Base-by-base conservation (phyloP, 352 stramenopile genomes). In the Blastocystis sp. region DNA sequence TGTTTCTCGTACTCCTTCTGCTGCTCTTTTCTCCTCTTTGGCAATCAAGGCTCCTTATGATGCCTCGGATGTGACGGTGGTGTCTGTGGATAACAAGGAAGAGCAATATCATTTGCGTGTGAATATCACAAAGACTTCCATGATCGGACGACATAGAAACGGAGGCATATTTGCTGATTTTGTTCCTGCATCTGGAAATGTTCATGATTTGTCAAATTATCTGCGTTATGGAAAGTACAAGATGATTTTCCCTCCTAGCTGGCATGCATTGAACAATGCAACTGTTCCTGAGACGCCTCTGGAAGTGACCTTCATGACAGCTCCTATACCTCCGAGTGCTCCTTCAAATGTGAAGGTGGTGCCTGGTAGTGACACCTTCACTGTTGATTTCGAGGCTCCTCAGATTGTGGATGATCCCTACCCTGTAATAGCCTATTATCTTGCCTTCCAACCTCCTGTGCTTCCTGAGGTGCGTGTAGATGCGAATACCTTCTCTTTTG, bases 171-270 rank as follows among this genome's bases (percentile, higher is more conserved):
- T 80, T 37, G 69, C 69, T 24, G 69, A 80, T 52, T 80, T 80
- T n/a, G 42, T 80, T 21, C 51, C 46, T 32, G 12, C 35, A 12
- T 29, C 59, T 19, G 46, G 35, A 5, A 52, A 80, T 29, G 35
- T 59, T 39, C 35, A 65, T 52, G 69, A 80, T 35, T 12, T 56
- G 1, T 24, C 39, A 29, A 80, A 80, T 27, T 86, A 86, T 29
- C 46, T 86, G 75, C 35, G 61, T 35, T 86, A 86, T 35, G 75
- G 57, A 24, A 57, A 86, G 43, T 86, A 86, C 61, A 86, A 71
- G 57, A 39, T 77, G 57, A 29, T 71, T 4, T 75, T 86, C 61
- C 21, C n/a, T 12, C n/a, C 75, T 35, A 74, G 75, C 61, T 86
- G 75, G 75, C 6, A n/a, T 6, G 57, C 75, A 14, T 43, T 71